Evolutionary conservation across 495 filamentous ascomycete species (phyloP).

Genomic region (Annulohypoxylon nitens): DNA sequence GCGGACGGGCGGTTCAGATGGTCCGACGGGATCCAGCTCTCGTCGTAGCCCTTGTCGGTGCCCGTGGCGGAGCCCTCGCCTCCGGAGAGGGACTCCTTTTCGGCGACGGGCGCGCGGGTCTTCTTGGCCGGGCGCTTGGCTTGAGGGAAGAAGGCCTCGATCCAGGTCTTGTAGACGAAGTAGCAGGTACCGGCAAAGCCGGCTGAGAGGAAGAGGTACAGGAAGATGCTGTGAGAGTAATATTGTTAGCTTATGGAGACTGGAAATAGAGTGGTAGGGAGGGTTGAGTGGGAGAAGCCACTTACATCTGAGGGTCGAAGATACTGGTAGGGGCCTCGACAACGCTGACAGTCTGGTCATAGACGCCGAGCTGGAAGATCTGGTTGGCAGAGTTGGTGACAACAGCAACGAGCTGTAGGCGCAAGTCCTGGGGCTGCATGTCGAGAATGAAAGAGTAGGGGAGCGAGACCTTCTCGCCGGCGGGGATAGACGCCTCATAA

Average conservation of each 20-base stretch:
- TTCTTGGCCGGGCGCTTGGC: conserved; percentile 80
- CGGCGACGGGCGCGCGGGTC: conserved; percentile 60
- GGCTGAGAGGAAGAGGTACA: conserved; percentile 90
- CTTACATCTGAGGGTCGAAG: conserved; percentile 96
- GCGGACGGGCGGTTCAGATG: conserved; percentile 90
- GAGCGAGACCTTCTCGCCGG: conserved; percentile 79
- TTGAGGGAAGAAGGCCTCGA: conserved; percentile 96
- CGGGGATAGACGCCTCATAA: conserved; percentile 81
- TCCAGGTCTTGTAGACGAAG: conserved; percentile 98
- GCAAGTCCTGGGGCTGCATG: conserved; percentile 91
- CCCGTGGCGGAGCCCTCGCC: conserved; percentile 75
- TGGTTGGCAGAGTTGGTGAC: conserved; percentile 74
- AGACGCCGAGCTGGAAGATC: conserved; percentile 81
- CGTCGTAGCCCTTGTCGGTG: conserved; percentile 81
- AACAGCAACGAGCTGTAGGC: conserved; percentile 78
- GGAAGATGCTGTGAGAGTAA: conserved; percentile 82
- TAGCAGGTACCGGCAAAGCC: conserved; percentile 84
- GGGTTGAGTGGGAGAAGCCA: conserved; percentile 8
- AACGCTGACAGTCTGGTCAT: conserved; percentile 88
- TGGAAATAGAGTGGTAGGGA: background rate
- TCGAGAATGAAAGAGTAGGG: conserved; percentile 90
- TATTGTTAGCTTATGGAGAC: conserved; percentile 13
- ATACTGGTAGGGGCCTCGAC: conserved; percentile 93
- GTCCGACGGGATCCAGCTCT: conserved; percentile 93
- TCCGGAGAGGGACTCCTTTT: conserved; percentile 73